Evolutionary conservation across 176 grass and related monocot genomes (phyloP).

Genomic region (Paspalum notatum): DNA sequence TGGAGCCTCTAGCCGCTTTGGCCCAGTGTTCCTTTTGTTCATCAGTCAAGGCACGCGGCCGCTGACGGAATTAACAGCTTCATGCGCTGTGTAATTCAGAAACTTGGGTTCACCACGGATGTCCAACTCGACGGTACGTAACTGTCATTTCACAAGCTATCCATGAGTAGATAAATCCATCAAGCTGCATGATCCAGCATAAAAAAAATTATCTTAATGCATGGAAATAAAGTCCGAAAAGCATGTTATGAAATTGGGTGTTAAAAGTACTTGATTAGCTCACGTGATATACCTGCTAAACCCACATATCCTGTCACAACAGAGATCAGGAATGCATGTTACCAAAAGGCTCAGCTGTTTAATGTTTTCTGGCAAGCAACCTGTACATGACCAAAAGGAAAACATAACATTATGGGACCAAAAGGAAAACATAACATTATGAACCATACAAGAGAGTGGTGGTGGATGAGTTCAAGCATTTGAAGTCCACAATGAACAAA

Average conservation of each 20-base stretch:
- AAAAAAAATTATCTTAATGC: neutral
- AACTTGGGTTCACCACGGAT: no score
- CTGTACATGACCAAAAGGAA: constrained; percentile 46
- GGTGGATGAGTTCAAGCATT: neutral
- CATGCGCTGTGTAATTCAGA: no score
- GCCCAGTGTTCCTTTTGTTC: no score
- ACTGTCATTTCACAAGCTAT: neutral
- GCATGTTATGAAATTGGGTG: neutral
- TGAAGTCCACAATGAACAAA: neutral
- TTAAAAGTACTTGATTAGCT: constrained; percentile 9
- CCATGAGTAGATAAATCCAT: neutral
- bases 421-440: constrained; percentile 20
- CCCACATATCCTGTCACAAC: constrained; percentile 5
- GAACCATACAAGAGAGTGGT: neutral
- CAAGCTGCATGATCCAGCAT: neutral
- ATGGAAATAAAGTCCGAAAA: neutral
- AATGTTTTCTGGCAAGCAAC: constrained; percentile 79
- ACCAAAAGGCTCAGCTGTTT: constrained; percentile 43
- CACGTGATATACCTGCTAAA: neutral
- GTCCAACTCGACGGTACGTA: no score
- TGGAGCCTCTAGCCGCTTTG: no score
- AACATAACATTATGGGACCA: constrained; percentile 25
- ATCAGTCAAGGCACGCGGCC: no score
- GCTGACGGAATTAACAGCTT: no score
- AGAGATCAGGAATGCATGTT: constrained; percentile 7